Evolutionary conservation across 176 grass and related monocot species (phyloP).

Genomic region (Phyllostachys edulis): DNA sequence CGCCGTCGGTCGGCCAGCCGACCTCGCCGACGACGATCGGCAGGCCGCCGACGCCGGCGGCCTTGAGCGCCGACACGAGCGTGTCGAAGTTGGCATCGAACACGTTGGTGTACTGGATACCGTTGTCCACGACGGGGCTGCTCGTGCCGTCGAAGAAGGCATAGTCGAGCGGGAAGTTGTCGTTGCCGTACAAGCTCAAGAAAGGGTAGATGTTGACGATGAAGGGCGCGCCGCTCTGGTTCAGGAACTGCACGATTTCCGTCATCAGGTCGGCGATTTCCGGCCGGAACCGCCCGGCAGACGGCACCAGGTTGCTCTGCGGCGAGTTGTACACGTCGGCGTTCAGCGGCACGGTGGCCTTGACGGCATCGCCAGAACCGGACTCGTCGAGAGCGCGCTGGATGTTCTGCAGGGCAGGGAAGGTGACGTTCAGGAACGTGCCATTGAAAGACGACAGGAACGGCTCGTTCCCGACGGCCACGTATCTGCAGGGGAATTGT

Average conservation of each 20-base stretch:
- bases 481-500: conserved; percentile 46
- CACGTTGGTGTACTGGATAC: conserved; percentile 75
- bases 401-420: conserved; percentile 79
- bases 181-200: conserved; percentile 57
- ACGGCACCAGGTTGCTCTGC: conserved; percentile 2
- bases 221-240: conserved; percentile 69
- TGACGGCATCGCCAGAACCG: conserved; percentile 53
- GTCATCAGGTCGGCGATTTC: conserved; percentile 66
- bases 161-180: conserved; percentile 68
- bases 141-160: conserved; percentile 74
- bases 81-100: conserved; percentile 90
- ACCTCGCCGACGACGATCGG: conserved; percentile 71
- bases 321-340: conserved; percentile 77
- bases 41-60: conserved; percentile 35
- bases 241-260: conserved; percentile 67
- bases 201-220: conserved; percentile 92
- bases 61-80: conserved; percentile 50
- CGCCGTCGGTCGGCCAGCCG: conserved; percentile 75
- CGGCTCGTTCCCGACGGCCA: conserved; percentile 91
- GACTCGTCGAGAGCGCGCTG: conserved; percentile 70
- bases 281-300: conserved; percentile 53
- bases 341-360: conserved; percentile 80
- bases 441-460: conserved; percentile 69
- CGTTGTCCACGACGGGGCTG: conserved; percentile 53
- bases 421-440: conserved; percentile 71